Base-by-base conservation (phyloP, 2,329 filamentous ascomycete species). In the Cylindrodendrum hubeiense region DNA sequence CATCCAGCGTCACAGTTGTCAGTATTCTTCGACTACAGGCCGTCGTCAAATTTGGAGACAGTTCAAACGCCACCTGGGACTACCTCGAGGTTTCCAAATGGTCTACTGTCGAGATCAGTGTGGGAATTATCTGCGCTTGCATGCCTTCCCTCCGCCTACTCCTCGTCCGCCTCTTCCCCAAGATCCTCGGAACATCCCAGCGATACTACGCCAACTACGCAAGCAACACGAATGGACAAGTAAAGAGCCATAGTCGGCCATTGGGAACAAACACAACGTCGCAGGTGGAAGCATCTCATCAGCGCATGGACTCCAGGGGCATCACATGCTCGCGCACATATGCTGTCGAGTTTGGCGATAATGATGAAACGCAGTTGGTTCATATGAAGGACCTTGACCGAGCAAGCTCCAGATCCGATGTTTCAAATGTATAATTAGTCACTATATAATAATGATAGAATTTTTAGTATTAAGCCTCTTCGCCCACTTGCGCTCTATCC, bases 51-150 rank as follows among this genome's bases (percentile, higher is more conserved):
- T 78, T 79, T 8, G 75, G 70, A 3, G 66, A 73, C 22, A 74
- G 71, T 0, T 44, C 63, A 30, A 81, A 81, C 47, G 72, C 75
- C 0, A 79, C 80, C 0, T 81, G 79, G 79, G 74, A 79, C 12
- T 76, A 71, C 6, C 71, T 75, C 17, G 77, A 72, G 4, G 66
- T 79, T 0, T 74, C 72, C 5, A 66, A 75, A 21, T 82, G 77
- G 79, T 81, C 79, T 0, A 76, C 72, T 0, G 72, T 83, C 24
- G 80, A 83, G 62, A 77, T 80, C 61, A 79, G 79, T 59, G 75
- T 80, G 17, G 79, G 77, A 41, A 75, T 81, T 13, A 78, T 83
- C 9, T 81, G 80, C 62, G 78, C 76, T 9, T 82, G 79, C 49
- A 70, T 82, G 74, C 80, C 80, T 0, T 74, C 79, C 0, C 58